A percentile compares a stretch with the other conserved stretches of the same genome.
Evolutionary conservation across 2,329 filamentous ascomycete genomes (phyloP).

Genomic region (Colletotrichum magnum): DNA sequence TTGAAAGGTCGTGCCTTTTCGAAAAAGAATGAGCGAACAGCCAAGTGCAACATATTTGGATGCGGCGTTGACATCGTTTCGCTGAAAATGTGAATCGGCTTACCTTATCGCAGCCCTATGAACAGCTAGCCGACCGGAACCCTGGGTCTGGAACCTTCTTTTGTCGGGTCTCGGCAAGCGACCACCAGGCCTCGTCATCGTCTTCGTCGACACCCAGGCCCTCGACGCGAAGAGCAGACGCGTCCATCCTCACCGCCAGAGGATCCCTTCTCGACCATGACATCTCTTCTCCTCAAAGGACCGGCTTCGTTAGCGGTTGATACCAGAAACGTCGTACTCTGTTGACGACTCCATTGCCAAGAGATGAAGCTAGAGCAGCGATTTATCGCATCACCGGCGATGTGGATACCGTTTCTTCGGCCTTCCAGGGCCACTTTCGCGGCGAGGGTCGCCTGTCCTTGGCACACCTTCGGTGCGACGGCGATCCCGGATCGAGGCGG

Average conservation of each 20-base stretch:
- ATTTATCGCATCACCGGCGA: neutral
- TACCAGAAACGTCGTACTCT: neutral
- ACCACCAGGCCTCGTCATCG: slow-evolving; percentile 27
- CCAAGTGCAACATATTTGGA: neutral
- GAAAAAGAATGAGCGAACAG: neutral
- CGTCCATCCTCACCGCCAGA: slow-evolving; percentile 13
- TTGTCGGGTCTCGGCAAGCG: neutral
- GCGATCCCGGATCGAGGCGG: neutral
- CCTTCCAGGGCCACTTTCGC: neutral
- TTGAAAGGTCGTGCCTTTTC: neutral
- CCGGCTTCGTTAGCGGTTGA: slow-evolving; percentile 6
- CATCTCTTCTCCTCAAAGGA: neutral
- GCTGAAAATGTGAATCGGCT: neutral
- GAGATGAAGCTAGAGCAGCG: neutral
- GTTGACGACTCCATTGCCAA: neutral
- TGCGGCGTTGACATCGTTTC: neutral
- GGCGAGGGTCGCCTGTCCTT: neutral
- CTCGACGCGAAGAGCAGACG: slow-evolving; percentile 10
- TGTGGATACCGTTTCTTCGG: slow-evolving; percentile 8
- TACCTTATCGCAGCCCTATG: neutral
- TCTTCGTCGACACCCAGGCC: slow-evolving; percentile 4
- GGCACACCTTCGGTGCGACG: neutral
- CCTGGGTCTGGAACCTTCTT: neutral
- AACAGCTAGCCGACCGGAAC: no score
- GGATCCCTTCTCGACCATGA: neutral